Conservation (phyloP, 306 rosid species). For the Glycyrrhiza uralensis region DNA sequence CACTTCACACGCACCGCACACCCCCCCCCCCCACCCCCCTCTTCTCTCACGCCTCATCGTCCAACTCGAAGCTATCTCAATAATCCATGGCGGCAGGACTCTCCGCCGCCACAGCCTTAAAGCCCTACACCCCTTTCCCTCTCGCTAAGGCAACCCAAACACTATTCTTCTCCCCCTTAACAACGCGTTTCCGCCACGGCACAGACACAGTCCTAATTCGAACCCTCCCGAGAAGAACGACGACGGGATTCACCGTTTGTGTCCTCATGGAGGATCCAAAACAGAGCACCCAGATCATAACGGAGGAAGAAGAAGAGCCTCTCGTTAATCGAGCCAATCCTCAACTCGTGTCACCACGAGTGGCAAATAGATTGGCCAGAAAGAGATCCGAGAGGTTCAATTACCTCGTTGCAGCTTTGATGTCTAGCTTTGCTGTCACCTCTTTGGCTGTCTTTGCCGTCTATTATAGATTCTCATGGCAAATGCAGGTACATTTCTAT, state of each 20-base stretch:
- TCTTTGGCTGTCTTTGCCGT: constrained; percentile 87
- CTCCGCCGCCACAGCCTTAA: constrained; percentile 45
- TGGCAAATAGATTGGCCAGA: constrained; percentile 53
- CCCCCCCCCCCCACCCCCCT: too few relatives aligned
- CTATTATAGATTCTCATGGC: constrained; percentile 87
- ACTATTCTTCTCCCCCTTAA: constrained; percentile 33
- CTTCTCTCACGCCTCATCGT: too few relatives aligned
- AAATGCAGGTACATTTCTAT: constrained; percentile 59
- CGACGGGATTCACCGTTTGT: constrained; percentile 40
- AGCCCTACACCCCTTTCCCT: constrained; percentile 36
- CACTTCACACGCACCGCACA: too few relatives aligned
- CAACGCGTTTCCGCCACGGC: constrained; percentile 17
- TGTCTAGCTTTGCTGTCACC: constrained; percentile 90
- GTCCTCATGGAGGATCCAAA: constrained; percentile 66
- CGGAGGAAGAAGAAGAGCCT: background rate
- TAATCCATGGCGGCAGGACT: constrained; percentile 71
- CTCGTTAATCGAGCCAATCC: background rate
- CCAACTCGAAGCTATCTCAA: background rate
- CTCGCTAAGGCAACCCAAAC: constrained; percentile 30
- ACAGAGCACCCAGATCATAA: constrained; percentile 24
- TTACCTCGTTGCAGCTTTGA: constrained; percentile 76
- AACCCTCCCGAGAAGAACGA: constrained; percentile 33
- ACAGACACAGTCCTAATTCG: constrained; percentile 6
- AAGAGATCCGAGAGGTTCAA: constrained; percentile 75
- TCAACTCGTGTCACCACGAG: constrained; percentile 39